A percentile compares a stretch with the other conserved stretches of the same genome.
These are phyloP conservation scores for Skeletonema potamos DNA, from an alignment of 108 stramenopile species.

Conservation along the genomic window DNA sequence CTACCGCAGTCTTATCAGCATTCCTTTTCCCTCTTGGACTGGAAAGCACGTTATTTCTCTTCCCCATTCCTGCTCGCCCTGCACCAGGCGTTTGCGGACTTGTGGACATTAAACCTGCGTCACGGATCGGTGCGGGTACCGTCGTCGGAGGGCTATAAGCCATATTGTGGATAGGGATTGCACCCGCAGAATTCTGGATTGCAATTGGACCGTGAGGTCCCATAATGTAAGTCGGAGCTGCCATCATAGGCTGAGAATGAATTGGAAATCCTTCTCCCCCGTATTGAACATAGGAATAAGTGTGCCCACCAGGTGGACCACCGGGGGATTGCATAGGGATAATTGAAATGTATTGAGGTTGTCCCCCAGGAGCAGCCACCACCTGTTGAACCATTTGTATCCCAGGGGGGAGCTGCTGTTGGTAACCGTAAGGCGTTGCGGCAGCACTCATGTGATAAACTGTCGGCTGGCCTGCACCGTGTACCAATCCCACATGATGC, in stretches of 20 bases:
- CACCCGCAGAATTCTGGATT: neutral
- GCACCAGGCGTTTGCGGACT: neutral
- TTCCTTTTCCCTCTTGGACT: constrained; percentile 35
- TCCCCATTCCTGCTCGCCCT: constrained; percentile 17
- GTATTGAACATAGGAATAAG: constrained; percentile 59
- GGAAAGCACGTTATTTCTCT: constrained; percentile 18
- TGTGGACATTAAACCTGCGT: neutral
- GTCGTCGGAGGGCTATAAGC: neutral
- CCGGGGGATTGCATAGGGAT: constrained; percentile 61
- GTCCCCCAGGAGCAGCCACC: constrained; percentile 8
- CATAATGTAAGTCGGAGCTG: constrained; percentile 4
- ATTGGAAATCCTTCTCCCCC: constrained; percentile 35
- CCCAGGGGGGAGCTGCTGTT: constrained; percentile 50
- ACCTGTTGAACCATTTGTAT: constrained; percentile 44
- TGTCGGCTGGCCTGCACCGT: constrained; percentile 37
- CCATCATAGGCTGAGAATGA: constrained; percentile 9
- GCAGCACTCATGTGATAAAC: constrained; percentile 58
- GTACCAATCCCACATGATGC: constrained; percentile 9
- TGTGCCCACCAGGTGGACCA: constrained; percentile 24
- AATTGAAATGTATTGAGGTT: constrained; percentile 62
- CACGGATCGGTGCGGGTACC: neutral
- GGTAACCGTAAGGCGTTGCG: constrained; percentile 45
- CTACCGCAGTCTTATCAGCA: constrained; percentile 28
- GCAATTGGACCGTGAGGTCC: constrained; percentile 6
- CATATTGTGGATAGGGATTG: constrained; percentile 2